phyloP scores from a whole-genome alignment of 1,284 basidiomycete species.

The Naganishia liquefaciens region DNA sequence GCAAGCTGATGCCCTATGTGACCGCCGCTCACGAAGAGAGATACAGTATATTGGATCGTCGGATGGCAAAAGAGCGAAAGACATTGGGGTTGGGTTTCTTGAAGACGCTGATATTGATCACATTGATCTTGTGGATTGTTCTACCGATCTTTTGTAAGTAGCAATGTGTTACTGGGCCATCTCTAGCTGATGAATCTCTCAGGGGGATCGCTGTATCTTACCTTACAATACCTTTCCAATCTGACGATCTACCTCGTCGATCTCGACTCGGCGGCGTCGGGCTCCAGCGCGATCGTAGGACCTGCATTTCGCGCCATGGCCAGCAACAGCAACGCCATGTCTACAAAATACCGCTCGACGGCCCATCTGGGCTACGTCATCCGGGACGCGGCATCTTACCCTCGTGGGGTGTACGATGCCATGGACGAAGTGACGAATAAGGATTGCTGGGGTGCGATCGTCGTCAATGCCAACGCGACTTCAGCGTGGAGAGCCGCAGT shows the following conservation, averaged over 20 bases:
- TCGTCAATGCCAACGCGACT: constrained; percentile 39
- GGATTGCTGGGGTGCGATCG: constrained; percentile 38
- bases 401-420: constrained; percentile 38
- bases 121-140: constrained; percentile 43
- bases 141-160: constrained; percentile 49
- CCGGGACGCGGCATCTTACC: constrained; percentile 38
- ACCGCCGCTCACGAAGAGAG: constrained; percentile 10
- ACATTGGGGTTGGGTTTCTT: constrained; percentile 12
- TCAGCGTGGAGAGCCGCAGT: constrained; percentile 37
- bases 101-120: constrained; percentile 36
- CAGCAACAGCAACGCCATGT: constrained; percentile 17
- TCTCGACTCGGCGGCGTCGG: constrained; percentile 37
- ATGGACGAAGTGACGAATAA: constrained; percentile 38
- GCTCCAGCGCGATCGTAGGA: constrained; percentile 21
- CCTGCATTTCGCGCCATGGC: constrained; percentile 21
- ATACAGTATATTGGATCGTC: constrained; percentile 15
- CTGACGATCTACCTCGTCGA: constrained; percentile 42
- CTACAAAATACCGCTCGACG: constrained; percentile 29
- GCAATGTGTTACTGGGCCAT: constrained; percentile 32
- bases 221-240: constrained; percentile 37
- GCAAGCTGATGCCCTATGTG: constrained; percentile 14
- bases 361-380: constrained; percentile 43
- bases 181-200: constrained; percentile 37
- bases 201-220: constrained; percentile 45
- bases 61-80: constrained; percentile 23